phyloP scores from a whole-genome alignment of 1,139 yeast genomes.

The Suhomyces yuchorum region DNA sequence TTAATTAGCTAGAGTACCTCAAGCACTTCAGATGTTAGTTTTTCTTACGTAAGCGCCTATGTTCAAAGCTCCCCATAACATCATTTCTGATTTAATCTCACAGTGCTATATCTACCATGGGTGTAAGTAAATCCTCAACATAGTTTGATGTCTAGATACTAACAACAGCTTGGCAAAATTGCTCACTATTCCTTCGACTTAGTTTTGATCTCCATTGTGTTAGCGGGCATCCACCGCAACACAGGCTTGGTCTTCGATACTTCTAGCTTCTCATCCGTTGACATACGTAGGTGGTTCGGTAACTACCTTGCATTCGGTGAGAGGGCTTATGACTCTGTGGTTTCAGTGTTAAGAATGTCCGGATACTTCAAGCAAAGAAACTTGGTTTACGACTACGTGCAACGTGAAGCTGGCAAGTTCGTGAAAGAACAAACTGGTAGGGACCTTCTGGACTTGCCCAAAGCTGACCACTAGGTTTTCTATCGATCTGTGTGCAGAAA shows the following conservation, averaged over 20 bases:
- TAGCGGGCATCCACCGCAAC: conserved; percentile 66
- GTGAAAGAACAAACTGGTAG: conserved; percentile 41
- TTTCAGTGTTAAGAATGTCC: conserved; percentile 38
- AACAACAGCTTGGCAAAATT: conserved; percentile 48
- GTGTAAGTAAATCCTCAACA: conserved; percentile 13
- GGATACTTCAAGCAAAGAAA: conserved; percentile 50
- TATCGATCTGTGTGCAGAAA: background rate
- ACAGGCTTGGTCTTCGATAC: conserved; percentile 60
- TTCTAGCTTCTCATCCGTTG: conserved; percentile 49
- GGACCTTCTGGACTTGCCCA: conserved; percentile 27
- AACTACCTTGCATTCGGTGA: conserved; percentile 59
- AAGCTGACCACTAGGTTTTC: conserved; percentile 5
- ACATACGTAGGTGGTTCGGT: conserved; percentile 54
- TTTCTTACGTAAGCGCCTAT: background rate
- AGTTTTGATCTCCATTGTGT: conserved; percentile 58
- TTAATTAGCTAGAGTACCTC: too few relatives aligned
- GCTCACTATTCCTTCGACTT: conserved; percentile 61
- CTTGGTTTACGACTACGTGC: conserved; percentile 40
- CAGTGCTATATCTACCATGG: conserved; percentile 7
- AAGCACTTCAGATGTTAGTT: background rate
- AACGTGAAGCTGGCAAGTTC: conserved; percentile 33
- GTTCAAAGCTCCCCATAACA: background rate
- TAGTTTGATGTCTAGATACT: background rate
- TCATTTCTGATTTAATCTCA: background rate
- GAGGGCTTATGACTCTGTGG: conserved; percentile 48